These are phyloP conservation scores for Amphicarpaea edgeworthii DNA, from an alignment of 306 rosid species.

Conservation along the genomic window DNA sequence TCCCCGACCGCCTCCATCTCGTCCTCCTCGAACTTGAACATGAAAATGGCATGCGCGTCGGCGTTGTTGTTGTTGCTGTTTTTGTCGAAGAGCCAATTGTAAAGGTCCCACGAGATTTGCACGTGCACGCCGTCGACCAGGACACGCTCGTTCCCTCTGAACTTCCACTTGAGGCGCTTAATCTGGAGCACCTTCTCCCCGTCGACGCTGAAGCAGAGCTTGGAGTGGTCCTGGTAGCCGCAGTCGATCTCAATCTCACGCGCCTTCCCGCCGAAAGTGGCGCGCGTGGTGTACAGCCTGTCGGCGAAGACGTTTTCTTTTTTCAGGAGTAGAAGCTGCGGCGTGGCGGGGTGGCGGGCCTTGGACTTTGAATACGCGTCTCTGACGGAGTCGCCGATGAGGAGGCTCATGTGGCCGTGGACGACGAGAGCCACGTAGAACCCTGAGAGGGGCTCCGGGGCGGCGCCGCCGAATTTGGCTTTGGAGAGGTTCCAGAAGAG, in stretches of 20 bases:
- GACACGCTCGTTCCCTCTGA: conserved; percentile 79
- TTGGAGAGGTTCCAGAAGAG: conserved; percentile 80
- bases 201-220: conserved; percentile 52
- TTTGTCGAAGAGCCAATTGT: conserved; percentile 77
- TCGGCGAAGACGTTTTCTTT: conserved; percentile 80
- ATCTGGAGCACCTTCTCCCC: conserved; percentile 44
- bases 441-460: conserved; percentile 72
- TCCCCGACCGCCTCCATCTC: conserved; percentile 33
- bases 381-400: conserved; percentile 66
- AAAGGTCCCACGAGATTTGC: conserved; percentile 93
- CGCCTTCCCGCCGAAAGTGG: conserved; percentile 65
- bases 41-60: conserved; percentile 78
- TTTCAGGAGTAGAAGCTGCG: conserved; percentile 60
- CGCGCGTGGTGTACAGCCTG: conserved; percentile 66
- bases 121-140: conserved; percentile 70
- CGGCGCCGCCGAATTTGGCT: conserved; percentile 67
- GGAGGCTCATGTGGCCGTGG: conserved; percentile 62
- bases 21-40: conserved; percentile 84
- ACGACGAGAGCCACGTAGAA: conserved; percentile 85
- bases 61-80: conserved; percentile 52
- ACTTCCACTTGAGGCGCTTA: conserved; percentile 66
- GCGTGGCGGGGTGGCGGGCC: conserved; percentile 45
- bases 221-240: conserved; percentile 43
- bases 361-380: conserved; percentile 69
- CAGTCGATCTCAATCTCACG: conserved; percentile 78